phyloP scores from a whole-genome alignment of 1,284 basidiomycete species.

The Tilletia indica region DNA sequence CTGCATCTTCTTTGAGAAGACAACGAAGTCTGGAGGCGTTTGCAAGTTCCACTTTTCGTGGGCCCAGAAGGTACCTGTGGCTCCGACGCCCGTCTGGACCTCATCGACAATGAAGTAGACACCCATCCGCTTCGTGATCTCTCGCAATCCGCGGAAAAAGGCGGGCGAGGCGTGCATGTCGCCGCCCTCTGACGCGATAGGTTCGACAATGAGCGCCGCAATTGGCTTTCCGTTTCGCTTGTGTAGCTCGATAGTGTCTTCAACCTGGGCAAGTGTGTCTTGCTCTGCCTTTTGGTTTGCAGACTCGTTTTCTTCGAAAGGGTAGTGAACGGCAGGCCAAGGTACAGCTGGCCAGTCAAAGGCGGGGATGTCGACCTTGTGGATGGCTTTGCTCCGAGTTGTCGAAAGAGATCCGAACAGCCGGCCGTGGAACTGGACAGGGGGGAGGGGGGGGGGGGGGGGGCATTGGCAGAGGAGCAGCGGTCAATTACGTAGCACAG shows the following conservation, averaged over 20 bases:
- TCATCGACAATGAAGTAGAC: conserved; percentile 63
- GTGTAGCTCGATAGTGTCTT: conserved; percentile 55
- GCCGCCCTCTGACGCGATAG: conserved; percentile 63
- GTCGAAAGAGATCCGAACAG: conserved; percentile 58
- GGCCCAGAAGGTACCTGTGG: conserved; percentile 64
- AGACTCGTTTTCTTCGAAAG: conserved; percentile 57
- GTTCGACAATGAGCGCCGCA: conserved; percentile 64
- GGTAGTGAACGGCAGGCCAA: conserved; percentile 62
- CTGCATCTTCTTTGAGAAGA: conserved; percentile 58
- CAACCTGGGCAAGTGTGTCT: conserved; percentile 54
- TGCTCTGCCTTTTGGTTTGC: conserved; percentile 59
- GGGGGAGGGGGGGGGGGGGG: too few species aligned
- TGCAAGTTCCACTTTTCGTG: conserved; percentile 62
- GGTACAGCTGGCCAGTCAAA: conserved; percentile 63
- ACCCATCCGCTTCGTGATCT: conserved; percentile 58
- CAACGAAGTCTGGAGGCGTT: conserved; percentile 61
- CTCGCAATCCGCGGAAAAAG: conserved; percentile 61
- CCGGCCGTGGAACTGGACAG: conserved; percentile 39
- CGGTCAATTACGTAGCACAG: too few species aligned
- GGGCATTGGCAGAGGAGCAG: not conserved
- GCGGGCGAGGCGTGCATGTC: conserved; percentile 62
- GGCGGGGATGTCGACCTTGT: conserved; percentile 64
- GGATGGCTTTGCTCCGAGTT: conserved; percentile 59
- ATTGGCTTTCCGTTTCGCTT: conserved; percentile 58
- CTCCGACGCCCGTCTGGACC: conserved; percentile 63